These are phyloP conservation scores for Coix lacrymajobi DNA, from an alignment of 176 grass and related monocot genomes.

Conservation along the genomic window DNA sequence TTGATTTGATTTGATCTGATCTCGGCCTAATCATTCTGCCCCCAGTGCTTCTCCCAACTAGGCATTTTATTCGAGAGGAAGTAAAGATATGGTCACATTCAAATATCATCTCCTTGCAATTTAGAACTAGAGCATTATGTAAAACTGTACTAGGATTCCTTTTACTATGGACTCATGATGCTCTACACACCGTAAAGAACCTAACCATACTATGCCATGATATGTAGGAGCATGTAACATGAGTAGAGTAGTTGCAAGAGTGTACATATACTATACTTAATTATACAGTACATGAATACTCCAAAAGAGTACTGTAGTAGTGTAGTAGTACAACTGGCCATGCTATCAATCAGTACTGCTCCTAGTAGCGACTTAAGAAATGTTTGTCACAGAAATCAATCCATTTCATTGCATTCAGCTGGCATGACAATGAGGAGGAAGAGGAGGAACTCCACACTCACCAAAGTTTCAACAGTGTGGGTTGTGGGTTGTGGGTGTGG, in stretches of 20 bases:
- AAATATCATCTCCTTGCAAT: background rate
- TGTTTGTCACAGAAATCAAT: background rate
- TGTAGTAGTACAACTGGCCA: background rate
- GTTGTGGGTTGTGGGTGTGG: background rate
- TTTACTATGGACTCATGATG: background rate
- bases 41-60: background rate
- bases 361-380: background rate
- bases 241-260: background rate
- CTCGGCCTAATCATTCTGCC: background rate
- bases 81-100: background rate
- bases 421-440: constrained; percentile 19
- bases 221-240: background rate
- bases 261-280: background rate
- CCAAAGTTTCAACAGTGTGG: background rate
- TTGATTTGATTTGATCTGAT: background rate
- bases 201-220: too few species aligned
- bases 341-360: background rate
- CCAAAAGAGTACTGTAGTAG: background rate
- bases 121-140: background rate
- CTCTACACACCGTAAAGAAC: background rate
- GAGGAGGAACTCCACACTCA: background rate
- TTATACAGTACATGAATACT: background rate
- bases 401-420: background rate
- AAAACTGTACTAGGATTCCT: background rate
- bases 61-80: background rate